Evolutionary conservation across 192 early-diverging fungal species (phyloP).

Genomic region (Backusella mclennaniae): DNA sequence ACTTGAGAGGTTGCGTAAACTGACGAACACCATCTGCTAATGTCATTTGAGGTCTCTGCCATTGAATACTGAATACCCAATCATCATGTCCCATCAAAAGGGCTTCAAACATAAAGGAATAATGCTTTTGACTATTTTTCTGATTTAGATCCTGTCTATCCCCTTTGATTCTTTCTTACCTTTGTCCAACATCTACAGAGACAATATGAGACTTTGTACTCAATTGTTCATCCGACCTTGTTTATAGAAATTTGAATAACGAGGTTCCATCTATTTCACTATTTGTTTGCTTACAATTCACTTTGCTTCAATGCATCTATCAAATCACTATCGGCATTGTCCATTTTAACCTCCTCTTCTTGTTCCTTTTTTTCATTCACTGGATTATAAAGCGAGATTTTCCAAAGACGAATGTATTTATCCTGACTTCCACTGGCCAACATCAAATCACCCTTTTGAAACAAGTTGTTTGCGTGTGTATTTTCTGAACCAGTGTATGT

Average conservation of each 20-base stretch:
- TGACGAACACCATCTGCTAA: not conserved
- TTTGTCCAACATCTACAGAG: constrained; percentile 40
- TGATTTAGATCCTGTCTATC: not conserved
- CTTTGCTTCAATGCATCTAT: constrained; percentile 41
- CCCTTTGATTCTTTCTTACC: not conserved
- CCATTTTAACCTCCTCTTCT: not conserved
- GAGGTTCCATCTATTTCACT: not conserved
- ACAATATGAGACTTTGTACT: constrained; percentile 85
- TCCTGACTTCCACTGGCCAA: constrained; percentile 90
- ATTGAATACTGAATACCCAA: constrained; percentile 86
- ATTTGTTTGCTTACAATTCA: constrained; percentile 26
- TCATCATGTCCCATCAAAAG: constrained; percentile 95
- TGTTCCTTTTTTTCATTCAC: not conserved
- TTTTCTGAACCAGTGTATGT: constrained; percentile 48
- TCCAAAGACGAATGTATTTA: constrained; percentile 92
- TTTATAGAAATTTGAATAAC: no score
- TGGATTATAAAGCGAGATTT: constrained; percentile 46
- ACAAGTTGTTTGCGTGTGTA: constrained; percentile 42
- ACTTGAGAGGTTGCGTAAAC: constrained; percentile 61
- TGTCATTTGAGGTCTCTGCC: constrained; percentile 58
- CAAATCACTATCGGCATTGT: constrained; percentile 42
- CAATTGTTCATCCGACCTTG: constrained; percentile 61
- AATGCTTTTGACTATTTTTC: constrained; percentile 28
- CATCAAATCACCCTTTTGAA: constrained; percentile 76
- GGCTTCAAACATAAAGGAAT: constrained; percentile 80